Evolutionary conservation across 257 asterid species (phyloP), one percentile per base, ranked within the genome.

Genomic region (Plantago ovata): DNA sequence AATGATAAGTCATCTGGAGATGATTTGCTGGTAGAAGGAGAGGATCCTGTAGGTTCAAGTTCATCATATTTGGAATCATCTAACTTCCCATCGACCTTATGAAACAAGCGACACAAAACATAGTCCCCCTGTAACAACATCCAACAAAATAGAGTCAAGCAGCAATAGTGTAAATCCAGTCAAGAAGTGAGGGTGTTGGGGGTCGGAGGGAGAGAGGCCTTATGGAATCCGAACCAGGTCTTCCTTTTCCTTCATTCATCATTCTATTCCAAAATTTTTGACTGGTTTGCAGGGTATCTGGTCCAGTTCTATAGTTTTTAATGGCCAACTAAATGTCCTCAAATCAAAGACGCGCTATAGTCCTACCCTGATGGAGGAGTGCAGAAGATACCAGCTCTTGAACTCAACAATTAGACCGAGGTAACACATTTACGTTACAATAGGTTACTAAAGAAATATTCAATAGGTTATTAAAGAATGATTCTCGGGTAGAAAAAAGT

Each of bases 61-160:
- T 78, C 87, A 39, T 68, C 79, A 47, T 46, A 68, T 55, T 85
- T 77, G 10, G 55, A 73, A 70, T 62, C 57, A 3, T 69, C 77
- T 23, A 68, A 69, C 66, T 53, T 79, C 57, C 73, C 94, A 50
- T 79, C 83, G 43, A 72, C 65, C 76, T 82, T 85, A 51, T 69
- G 82, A 72, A 85, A 85, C 72, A 85, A 71, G 59, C 90, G 94
- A 75, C 94, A 85, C 46, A 85, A 72, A 32, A 85, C 91, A 58
- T 77, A 85, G 69, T 82, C 85, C 58, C 76, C 87, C 94, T 85
- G 60, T 49, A 41, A 52, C 61, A 68, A 55, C 38, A 20, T 32
- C 48, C 52, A 59, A 41, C 54, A 45, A 33, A 19, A 40, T 20
- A 55, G 56, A 7, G 48, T 23, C 32, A 38, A 70, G 43, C 53